phyloP scores from a whole-genome alignment of 495 filamentous ascomycete species.

The Xylaria palmicola region DNA sequence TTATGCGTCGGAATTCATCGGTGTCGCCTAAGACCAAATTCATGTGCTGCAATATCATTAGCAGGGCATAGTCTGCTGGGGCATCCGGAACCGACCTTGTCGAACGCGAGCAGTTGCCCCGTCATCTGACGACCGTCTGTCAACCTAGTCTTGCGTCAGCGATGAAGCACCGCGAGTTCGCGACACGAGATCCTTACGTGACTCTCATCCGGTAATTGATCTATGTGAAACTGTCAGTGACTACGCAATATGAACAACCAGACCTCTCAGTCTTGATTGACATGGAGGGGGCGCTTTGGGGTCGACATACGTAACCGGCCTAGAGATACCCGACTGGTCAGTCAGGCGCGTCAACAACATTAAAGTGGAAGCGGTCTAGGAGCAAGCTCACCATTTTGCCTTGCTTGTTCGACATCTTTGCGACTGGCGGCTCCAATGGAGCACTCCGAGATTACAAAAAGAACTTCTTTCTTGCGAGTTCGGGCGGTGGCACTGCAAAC shows the following conservation, averaged over 20 bases:
- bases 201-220: slow-evolving; percentile 99
- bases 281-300: slow-evolving; percentile 14
- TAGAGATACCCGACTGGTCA: slow-evolving; percentile 63
- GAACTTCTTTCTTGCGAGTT: slow-evolving; percentile 26
- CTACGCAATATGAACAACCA: slow-evolving; percentile 11
- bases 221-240: slow-evolving; percentile 53
- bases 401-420: slow-evolving; percentile 85
- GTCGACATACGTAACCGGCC: slow-evolving; percentile 89
- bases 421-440: slow-evolving; percentile 64
- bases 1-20: slow-evolving; percentile 96
- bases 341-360: slow-evolving; percentile 64
- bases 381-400: slow-evolving; percentile 92
- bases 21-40: slow-evolving; percentile 98
- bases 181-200: slow-evolving; percentile 46
- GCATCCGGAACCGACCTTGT: slow-evolving; percentile 64
- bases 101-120: slow-evolving; percentile 95
- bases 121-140: slow-evolving; percentile 96
- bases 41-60: slow-evolving; percentile 72
- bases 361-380: slow-evolving; percentile 37
- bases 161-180: not conserved
- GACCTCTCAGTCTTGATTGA: not conserved
- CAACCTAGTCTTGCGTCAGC: slow-evolving; percentile 39
- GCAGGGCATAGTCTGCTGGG: not conserved
- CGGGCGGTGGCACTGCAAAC: slow-evolving; percentile 29
- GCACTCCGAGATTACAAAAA: slow-evolving; percentile 58